A percentile compares a stretch with the other conserved stretches of the same genome.
phyloP scores from a whole-genome alignment of 768 basidiomycete genomes.

The Leccinum incarnatum region DNA sequence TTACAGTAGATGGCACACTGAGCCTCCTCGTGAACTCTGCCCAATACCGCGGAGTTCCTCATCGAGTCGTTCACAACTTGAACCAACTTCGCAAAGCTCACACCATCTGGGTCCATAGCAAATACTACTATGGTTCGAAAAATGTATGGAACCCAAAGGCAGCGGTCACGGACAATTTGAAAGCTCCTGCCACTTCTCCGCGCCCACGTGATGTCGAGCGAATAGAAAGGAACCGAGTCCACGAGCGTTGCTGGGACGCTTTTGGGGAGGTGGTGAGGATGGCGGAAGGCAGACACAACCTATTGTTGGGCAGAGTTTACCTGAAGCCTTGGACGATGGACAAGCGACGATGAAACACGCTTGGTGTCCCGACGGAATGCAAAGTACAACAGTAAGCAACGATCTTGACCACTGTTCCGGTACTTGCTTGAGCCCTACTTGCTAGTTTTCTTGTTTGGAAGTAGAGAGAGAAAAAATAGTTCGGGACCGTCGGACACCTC shows the following conservation, averaged over 20 bases:
- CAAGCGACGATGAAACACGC: not conserved
- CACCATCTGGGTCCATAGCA: conserved; percentile 25
- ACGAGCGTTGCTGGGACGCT: conserved; percentile 42
- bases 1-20: conserved; percentile 66
- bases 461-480: not conserved
- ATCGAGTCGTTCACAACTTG: conserved; percentile 55
- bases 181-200: conserved; percentile 7
- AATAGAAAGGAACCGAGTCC: conserved; percentile 28
- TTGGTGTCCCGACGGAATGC: not conserved
- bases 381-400: conserved; percentile 6
- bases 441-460: conserved; percentile 1
- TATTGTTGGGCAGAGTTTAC: conserved; percentile 50
- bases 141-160: conserved; percentile 41
- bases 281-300: conserved; percentile 52
- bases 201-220: conserved; percentile 17
- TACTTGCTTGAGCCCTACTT: not conserved
- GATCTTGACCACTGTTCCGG: not conserved
- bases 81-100: conserved; percentile 31
- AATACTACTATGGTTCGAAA: conserved; percentile 20
- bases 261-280: conserved; percentile 54
- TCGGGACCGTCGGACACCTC: not conserved
- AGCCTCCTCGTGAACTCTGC: conserved; percentile 60
- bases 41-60: conserved; percentile 58
- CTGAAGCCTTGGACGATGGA: conserved; percentile 27
- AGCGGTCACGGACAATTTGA: conserved; percentile 23